Base-by-base conservation (phyloP, 2,329 filamentous ascomycete genomes). In the Fusarium cicatricum region DNA sequence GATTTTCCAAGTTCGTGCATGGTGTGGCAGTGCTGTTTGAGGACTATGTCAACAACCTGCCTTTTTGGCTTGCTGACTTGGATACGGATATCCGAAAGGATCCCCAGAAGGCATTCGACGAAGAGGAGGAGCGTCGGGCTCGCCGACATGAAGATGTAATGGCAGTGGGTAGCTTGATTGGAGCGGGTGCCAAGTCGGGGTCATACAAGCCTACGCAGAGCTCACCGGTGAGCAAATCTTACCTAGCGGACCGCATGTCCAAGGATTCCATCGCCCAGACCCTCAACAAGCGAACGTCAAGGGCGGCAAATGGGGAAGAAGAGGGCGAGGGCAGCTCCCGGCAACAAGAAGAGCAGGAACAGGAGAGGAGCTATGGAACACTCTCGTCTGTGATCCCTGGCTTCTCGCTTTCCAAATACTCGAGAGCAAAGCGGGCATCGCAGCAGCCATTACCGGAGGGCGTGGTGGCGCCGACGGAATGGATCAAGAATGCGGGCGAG, bases 1-100 rank as follows among this genome's bases (percentile, higher is more conserved):
- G 90, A 44, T 99, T 99, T 78, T 97, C 92, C 68, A 99, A 99
- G 74, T 99, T 98, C 67, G 90, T 96, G 3, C 94, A 99, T 69
- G 95, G 95, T 58, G 88, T 96, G 5, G 93, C 94, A 8, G 88
- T 89, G 33, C 82, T 99, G 2, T 98, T 98, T 66, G 95, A 98
- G 69, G 92, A 99, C 74, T 87, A 97, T 70, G 93, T 99, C 74
- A 98, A 98, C 77, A 93, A 87, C 60, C 87, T 98, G 70, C 95
- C 95, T 12, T 97, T 98, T 79, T 99, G 95, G 95, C 84, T 98
- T 29, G 89, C 89, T 68, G 90, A 96, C 60, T 82, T 98, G 37
- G 94, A 97, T 71, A 91, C 86, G 28, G 95, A 99, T 71, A 99
- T 99, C 71, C 89, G 94, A 65, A 92, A 91, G 72, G 93, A 98